Percentiles rank a stretch among this genome's conserved stretches.
Evolutionary conservation across 2,329 filamentous ascomycete species (phyloP).

Genomic region (Knufia fluminis): DNA sequence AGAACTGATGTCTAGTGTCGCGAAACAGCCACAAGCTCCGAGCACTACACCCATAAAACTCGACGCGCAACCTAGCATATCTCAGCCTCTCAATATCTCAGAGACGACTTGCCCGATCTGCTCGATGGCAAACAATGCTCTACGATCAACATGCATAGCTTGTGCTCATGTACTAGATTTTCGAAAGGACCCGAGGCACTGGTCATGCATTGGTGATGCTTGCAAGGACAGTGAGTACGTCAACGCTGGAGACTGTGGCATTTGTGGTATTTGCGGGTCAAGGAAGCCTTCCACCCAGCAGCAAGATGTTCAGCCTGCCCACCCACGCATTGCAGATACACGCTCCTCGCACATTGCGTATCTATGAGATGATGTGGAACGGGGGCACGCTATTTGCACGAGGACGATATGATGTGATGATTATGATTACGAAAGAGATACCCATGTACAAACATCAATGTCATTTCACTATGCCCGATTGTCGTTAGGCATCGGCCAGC

Average conservation of each 20-base stretch:
- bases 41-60: too few relatives aligned
- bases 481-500: too few relatives aligned
- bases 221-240: conserved; percentile 53
- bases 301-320: too few relatives aligned
- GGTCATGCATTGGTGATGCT: conserved; percentile 50
- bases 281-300: conserved; percentile 26
- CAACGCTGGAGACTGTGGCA: conserved; percentile 59
- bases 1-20: too few relatives aligned
- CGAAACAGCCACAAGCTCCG: too few relatives aligned
- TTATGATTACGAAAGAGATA: not conserved
- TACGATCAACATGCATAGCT: conserved; percentile 52
- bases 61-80: not conserved
- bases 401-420: not conserved
- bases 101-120: conserved; percentile 50
- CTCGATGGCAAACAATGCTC: conserved; percentile 52
- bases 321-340: not conserved
- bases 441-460: not conserved
- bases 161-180: conserved; percentile 62
- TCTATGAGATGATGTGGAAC: not conserved
- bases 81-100: not conserved
- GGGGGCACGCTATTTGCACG: not conserved
- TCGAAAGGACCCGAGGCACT: conserved; percentile 46
- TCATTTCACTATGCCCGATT: too few relatives aligned
- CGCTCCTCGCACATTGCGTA: conserved; percentile 2
- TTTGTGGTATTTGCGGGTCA: conserved; percentile 60